Evolutionary conservation across 2,329 filamentous ascomycete species (phyloP), one percentile per base, ranked within the genome.

Genomic region (Colletotrichum navitas): DNA sequence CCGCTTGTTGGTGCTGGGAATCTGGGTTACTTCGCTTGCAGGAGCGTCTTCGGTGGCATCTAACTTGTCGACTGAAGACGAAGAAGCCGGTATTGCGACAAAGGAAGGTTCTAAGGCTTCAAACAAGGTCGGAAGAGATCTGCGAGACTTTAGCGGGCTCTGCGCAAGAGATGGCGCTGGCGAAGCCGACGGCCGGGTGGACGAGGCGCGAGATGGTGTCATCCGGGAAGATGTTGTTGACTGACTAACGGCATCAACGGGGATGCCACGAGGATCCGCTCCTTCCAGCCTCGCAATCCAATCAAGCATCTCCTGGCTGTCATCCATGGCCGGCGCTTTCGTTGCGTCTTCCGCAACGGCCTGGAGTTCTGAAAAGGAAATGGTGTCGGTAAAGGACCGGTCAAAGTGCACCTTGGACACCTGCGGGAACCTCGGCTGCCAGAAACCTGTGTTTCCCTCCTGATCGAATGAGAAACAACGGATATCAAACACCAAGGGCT

Each of bases 381-480:
- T 83, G 0, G 90, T 87, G 69, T 97, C 93, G 29, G 86, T 83
- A 77, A 89, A 93, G 2, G 88, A 88, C 32, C 94, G 87, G 78
- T 97, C 94, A 72, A 87, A 88, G 76, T 97, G 94, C 12, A 97
- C 85, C 77, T 95, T 97, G 68, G 89, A 86, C 4, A 95, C 89
- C 2, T 88, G 85, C 1, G 94, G 92, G 76, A 97, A 97, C 1
- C 94, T 88, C 63, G 94, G 88, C 71, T 91, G 91, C 84, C 90
- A 94, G 76, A 93, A 94, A 1, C 86, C 85, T 18, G 89, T 90
- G 76, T 92, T 91, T 5, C 89, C 87, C 3, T 88, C 86, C 76
- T 91, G 93, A 71, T 94, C 92, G 75, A 94, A 97, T 0, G 92
- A 91, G 73, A 93, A 93, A 64, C 94, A 95, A 32, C 93, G 86